Evolutionary conservation across 352 stramenopile species (phyloP), one percentile per base, ranked within the genome.

Genomic region (Phytopythium kandeliae): DNA sequence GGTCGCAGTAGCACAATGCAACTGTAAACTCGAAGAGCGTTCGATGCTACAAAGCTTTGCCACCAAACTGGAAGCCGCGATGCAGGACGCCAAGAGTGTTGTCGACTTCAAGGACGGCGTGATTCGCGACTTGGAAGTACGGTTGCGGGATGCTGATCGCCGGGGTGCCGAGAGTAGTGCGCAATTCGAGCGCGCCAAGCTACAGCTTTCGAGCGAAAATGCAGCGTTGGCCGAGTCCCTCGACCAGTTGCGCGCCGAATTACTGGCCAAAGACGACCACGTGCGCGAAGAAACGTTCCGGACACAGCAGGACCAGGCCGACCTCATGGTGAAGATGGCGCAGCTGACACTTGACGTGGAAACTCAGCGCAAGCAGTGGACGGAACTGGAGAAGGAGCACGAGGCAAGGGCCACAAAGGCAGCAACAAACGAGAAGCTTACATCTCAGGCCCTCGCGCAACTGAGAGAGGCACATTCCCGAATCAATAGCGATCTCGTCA

Each of bases 1-100:
- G 10, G 5, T 11, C 11, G 28, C 17, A n/a, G n/a, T 24, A 31
- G 19, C 9, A 0, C 10, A n/a, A 2, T 55, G 36, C 17, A 37
- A 19, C 33, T 43, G 43, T 16, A 44, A 30, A 11, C 31, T 19
- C 11, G 47, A 57, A 12, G 78, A 89, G 13, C 72, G 62, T 12
- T 6, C 48, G 16, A 59, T 86, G 38, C 55, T 89, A n/a, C 75
- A 81, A 30, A 64, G 73, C 8, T 78, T 89, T 36, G 79, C 74
- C 1, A 37, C 55, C 31, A 57, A 75, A 17, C 54, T 89, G 19
- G 75, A 87, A 50, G 55, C 67, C 24, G 74, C 78, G 1, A 89
- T 89, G 74, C 26, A 74, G 21, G 69, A 90, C 54, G 74, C 79
- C 9, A 85, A 90, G 48, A 64, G 67, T 30, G 79, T 90, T 22